Evolutionary conservation across 257 asterid species (phyloP).

Genomic region (Plectranthus barbatus): DNA sequence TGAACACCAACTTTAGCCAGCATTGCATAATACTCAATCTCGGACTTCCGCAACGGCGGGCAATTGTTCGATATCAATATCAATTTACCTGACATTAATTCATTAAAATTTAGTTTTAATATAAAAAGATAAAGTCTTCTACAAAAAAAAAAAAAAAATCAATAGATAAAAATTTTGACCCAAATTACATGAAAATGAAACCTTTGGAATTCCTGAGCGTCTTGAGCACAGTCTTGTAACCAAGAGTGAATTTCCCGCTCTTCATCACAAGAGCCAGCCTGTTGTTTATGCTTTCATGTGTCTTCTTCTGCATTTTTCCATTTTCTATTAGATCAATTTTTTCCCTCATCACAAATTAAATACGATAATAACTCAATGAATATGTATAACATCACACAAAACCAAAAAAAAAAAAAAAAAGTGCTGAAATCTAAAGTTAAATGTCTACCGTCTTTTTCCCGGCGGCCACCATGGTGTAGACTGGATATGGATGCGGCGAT

Average conservation of each 20-base stretch:
- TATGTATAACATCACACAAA: background rate
- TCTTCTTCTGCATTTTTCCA: constrained; percentile 57
- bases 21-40: constrained; percentile 88
- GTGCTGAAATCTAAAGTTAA: background rate
- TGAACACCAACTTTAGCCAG: constrained; percentile 81
- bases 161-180: background rate
- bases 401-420: background rate
- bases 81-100: constrained; percentile 46
- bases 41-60: constrained; percentile 80
- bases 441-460: constrained; percentile 41
- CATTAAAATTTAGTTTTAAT: too few species aligned
- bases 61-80: constrained; percentile 76
- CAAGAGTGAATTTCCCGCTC: constrained; percentile 80
- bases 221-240: constrained; percentile 82
- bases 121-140: too few species aligned
- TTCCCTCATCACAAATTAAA: background rate
- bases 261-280: constrained; percentile 76
- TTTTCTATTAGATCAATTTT: background rate
- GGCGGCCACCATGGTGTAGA: constrained; percentile 34
- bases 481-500: constrained; percentile 10
- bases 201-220: constrained; percentile 73
- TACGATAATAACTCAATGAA: background rate
- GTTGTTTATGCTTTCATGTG: constrained; percentile 72
- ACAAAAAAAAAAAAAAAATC: background rate
- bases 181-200: background rate